Percentiles rank a stretch among this genome's conserved stretches.
These are phyloP conservation scores for Diaporthe caulivora DNA, from an alignment of 2,329 filamentous ascomycete species.

Conservation along the genomic window DNA sequence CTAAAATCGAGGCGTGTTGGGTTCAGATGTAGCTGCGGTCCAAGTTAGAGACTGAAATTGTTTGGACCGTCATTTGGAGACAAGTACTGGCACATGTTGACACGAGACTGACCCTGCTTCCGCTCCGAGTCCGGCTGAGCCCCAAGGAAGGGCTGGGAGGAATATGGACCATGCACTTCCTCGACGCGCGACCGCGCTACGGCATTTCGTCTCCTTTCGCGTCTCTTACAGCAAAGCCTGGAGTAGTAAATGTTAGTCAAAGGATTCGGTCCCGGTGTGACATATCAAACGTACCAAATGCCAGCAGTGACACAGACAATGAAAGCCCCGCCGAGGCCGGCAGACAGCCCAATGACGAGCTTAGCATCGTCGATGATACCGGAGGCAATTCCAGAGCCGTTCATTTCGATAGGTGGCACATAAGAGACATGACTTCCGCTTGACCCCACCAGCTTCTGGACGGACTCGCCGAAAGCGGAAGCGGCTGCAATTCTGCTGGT, in stretches of 20 bases:
- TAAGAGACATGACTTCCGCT: conserved; percentile 36
- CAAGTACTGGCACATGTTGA: conserved; percentile 3
- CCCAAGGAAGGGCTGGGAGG: conserved; percentile 24
- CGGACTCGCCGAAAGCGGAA: conserved; percentile 56
- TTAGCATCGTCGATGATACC: conserved; percentile 12
- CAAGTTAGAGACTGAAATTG: neutral
- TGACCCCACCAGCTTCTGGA: conserved; percentile 41
- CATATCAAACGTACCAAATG: conserved; percentile 12
- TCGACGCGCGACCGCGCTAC: neutral
- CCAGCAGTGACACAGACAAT: neutral
- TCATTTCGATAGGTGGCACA: conserved; percentile 8
- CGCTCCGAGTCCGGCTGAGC: neutral
- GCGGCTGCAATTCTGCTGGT: conserved; percentile 49
- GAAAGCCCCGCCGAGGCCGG: conserved; percentile 35
- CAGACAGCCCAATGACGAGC: conserved; percentile 35
- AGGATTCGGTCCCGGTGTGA: neutral
- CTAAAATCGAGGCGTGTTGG: neutral
- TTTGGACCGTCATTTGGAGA: too few relatives aligned
- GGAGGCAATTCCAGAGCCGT: neutral
- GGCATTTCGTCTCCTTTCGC: neutral
- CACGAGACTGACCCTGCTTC: conserved; percentile 11
- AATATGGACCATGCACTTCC: neutral
- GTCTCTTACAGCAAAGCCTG: conserved; percentile 21
- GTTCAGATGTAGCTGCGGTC: neutral
- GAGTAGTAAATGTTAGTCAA: neutral